Evolutionary conservation across 192 early-diverging fungal species (phyloP).

Genomic region (Dispira simplex): DNA sequence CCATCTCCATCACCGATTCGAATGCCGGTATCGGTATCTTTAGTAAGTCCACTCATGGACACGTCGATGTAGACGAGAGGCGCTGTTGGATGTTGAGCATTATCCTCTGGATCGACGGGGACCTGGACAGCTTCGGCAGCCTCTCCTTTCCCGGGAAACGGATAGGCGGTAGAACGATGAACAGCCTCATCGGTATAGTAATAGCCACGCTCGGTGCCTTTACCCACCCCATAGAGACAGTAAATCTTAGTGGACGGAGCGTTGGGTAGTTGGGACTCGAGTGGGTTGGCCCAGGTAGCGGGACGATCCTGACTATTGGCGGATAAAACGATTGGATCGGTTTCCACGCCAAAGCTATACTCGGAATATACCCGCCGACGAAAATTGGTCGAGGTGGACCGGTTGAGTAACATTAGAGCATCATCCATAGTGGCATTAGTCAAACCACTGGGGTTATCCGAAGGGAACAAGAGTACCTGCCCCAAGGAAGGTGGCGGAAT

Average conservation of each 20-base stretch:
- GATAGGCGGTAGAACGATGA: slow-evolving; percentile 13
- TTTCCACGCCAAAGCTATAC: slow-evolving; percentile 52
- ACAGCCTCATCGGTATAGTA: slow-evolving; percentile 38
- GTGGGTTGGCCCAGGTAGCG: slow-evolving; percentile 62
- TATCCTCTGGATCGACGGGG: background rate
- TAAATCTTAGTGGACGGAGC: slow-evolving; percentile 65
- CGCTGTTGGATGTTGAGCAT: slow-evolving; percentile 19
- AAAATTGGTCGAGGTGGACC: slow-evolving; percentile 30
- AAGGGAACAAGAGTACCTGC: slow-evolving; percentile 33
- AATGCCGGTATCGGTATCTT: slow-evolving; percentile 43
- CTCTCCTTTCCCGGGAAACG: background rate
- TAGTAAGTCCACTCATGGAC: slow-evolving; percentile 33
- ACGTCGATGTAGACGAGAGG: slow-evolving; percentile 31
- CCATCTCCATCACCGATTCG: slow-evolving; percentile 44
- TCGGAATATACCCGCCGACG: slow-evolving; percentile 31
- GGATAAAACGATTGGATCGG: slow-evolving; percentile 39
- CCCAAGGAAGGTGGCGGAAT: slow-evolving; percentile 26
- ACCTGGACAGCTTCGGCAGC: slow-evolving; percentile 14
- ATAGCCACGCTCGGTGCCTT: slow-evolving; percentile 69
- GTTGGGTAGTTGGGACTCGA: slow-evolving; percentile 50
- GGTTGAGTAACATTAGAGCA: slow-evolving; percentile 33
- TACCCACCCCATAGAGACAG: slow-evolving; percentile 70
- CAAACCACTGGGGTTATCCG: background rate
- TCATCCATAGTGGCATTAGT: slow-evolving; percentile 16
- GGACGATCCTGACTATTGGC: slow-evolving; percentile 32